phyloP scores from a whole-genome alignment of 2,329 filamentous ascomycete species.

The Immersiporthe knoxdaviesiana region DNA sequence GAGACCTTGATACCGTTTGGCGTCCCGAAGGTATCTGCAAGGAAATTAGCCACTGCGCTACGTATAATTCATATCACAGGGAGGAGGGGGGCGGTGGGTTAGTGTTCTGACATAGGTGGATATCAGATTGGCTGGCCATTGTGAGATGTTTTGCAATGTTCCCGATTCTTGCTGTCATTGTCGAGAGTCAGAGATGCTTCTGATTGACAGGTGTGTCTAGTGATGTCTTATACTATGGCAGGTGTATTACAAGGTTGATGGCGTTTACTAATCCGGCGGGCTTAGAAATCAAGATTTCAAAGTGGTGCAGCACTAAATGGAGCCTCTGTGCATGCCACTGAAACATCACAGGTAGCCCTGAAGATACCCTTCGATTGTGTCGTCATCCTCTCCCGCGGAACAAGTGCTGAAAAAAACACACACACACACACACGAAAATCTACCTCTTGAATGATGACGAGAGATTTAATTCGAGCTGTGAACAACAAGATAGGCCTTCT shows the following conservation, averaged over 20 bases:
- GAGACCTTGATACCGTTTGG: conserved; percentile 91
- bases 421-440: too few relatives aligned
- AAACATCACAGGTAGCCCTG: neutral
- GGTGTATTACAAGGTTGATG: neutral
- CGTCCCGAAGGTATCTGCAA: conserved; percentile 69
- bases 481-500: too few relatives aligned
- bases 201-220: too few relatives aligned
- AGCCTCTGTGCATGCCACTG: neutral
- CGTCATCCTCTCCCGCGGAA: neutral
- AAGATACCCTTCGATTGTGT: neutral
- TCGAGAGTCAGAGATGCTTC: too few relatives aligned
- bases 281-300: conserved; percentile 28
- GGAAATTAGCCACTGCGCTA: neutral
- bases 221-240: neutral
- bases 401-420: neutral
- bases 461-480: too few relatives aligned
- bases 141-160: conserved; percentile 34
- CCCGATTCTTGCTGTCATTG: conserved; percentile 27
- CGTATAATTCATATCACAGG: neutral
- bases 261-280: conserved; percentile 6
- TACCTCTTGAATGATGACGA: too few relatives aligned
- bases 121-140: conserved; percentile 60
- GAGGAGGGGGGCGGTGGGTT: too few relatives aligned
- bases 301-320: neutral
- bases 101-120: conserved; percentile 70